phyloP scores from a whole-genome alignment of 495 filamentous ascomycete species.

The Penicillium odoratum region DNA sequence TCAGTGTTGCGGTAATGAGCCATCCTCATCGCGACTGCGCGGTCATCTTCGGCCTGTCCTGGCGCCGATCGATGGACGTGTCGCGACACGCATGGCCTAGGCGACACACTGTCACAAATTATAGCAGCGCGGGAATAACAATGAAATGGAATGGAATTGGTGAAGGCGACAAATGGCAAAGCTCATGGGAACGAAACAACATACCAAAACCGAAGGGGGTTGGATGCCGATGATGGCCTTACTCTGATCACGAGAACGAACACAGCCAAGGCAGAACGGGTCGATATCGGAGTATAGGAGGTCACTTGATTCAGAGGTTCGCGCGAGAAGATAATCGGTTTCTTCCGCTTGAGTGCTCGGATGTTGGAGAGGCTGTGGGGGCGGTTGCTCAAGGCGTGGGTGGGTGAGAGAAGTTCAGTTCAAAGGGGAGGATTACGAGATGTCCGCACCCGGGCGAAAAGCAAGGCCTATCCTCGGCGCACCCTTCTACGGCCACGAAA shows the following conservation, averaged over 20 bases:
- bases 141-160: background rate
- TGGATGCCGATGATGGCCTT: slow-evolving; percentile 16
- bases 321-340: background rate
- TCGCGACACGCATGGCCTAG: slow-evolving; percentile 26
- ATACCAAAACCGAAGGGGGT: slow-evolving; percentile 26
- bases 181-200: slow-evolving; percentile 16
- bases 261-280: slow-evolving; percentile 5
- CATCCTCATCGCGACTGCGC: slow-evolving; percentile 20
- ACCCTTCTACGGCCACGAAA: slow-evolving; percentile 10
- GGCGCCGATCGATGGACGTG: slow-evolving; percentile 18
- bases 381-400: slow-evolving; percentile 18
- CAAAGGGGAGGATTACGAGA: slow-evolving; percentile 26
- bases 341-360: background rate
- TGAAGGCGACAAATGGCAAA: slow-evolving; percentile 3
- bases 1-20: background rate
- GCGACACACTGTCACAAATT: slow-evolving; percentile 3
- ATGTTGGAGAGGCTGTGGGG: slow-evolving; percentile 7
- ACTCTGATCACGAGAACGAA: slow-evolving; percentile 5
- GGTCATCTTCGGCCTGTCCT: slow-evolving; percentile 4
- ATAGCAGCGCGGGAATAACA: slow-evolving; percentile 2
- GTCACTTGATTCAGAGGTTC: background rate
- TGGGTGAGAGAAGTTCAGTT: slow-evolving; percentile 21
- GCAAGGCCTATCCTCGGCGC: slow-evolving; percentile 14
- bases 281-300: background rate
- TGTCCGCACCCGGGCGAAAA: slow-evolving; percentile 24